Evolutionary conservation across 2,329 filamentous ascomycete species (phyloP).

Genomic region (Bipolaris bicolor): DNA sequence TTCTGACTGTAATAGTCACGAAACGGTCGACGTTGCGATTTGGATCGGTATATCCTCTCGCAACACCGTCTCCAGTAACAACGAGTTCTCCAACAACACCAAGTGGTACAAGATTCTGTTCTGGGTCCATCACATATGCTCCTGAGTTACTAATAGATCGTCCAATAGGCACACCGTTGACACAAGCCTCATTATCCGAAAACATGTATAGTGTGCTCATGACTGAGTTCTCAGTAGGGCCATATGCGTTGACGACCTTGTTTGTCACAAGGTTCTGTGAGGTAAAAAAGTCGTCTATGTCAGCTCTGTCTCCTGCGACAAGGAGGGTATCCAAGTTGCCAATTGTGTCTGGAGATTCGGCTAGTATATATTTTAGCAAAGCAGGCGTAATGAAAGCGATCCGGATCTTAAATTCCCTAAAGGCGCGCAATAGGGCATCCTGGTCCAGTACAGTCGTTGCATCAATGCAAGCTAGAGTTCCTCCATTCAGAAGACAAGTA

Average conservation of each 20-base stretch:
- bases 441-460: neutral
- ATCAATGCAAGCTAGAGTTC: constrained; percentile 51
- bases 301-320: constrained; percentile 9
- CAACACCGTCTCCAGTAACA: constrained; percentile 27
- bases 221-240: constrained; percentile 24
- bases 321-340: neutral
- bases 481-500: constrained; percentile 61
- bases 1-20: neutral
- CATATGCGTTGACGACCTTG: constrained; percentile 23
- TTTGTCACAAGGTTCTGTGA: constrained; percentile 9
- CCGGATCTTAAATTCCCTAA: neutral
- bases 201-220: constrained; percentile 53
- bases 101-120: constrained; percentile 17
- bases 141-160: constrained; percentile 31
- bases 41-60: constrained; percentile 19
- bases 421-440: neutral
- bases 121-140: constrained; percentile 4
- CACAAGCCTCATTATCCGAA: neutral
- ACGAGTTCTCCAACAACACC: constrained; percentile 31
- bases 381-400: constrained; percentile 3
- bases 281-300: constrained; percentile 10
- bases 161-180: constrained; percentile 45
- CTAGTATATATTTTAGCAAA: neutral
- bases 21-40: constrained; percentile 26
- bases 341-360: neutral